These are phyloP conservation scores for Aureobasidium sp. DNA, from an alignment of 2,329 filamentous ascomycete species.

Conservation along the genomic window DNA sequence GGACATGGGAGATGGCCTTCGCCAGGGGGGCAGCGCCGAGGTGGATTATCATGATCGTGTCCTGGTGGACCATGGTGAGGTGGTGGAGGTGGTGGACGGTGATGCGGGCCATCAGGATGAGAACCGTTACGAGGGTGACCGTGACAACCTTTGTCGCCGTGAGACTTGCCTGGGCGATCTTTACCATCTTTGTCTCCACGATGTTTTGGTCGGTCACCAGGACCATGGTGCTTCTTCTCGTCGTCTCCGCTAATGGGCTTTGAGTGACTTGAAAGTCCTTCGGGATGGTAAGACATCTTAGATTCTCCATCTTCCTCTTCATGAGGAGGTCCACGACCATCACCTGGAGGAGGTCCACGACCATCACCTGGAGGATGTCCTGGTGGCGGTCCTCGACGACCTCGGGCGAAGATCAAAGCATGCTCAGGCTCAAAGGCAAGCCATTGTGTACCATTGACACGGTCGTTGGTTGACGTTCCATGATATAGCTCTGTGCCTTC, in stretches of 20 bases:
- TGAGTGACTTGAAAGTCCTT: too few species aligned
- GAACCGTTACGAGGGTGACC: neutral
- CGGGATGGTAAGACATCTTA: neutral
- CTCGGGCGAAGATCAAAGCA: constrained; percentile 55
- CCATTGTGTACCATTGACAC: constrained; percentile 57
- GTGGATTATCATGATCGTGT: neutral
- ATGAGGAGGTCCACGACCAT: neutral
- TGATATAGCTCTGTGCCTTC: constrained; percentile 62
- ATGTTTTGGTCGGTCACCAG: neutral
- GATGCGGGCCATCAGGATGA: neutral
- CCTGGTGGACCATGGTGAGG: neutral
- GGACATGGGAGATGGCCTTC: constrained; percentile 1
- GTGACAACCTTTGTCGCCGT: neutral
- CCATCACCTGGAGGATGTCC: neutral
- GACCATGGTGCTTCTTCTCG: neutral
- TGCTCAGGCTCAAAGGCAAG: constrained; percentile 73
- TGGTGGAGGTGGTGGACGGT: neutral
- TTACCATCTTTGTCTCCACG: neutral
- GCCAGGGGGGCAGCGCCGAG: neutral
- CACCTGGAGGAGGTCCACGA: neutral
- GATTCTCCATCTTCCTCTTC: neutral
- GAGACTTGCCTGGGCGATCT: neutral
- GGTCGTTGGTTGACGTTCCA: constrained; percentile 43
- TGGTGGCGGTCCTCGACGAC: constrained; percentile 14
- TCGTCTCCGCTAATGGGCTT: neutral